A percentile compares a stretch with the other conserved stretches of the same genome.
These are phyloP conservation scores for Nannochloris sp. DNA, from an alignment of 139 green algal species.

Conservation along the genomic window DNA sequence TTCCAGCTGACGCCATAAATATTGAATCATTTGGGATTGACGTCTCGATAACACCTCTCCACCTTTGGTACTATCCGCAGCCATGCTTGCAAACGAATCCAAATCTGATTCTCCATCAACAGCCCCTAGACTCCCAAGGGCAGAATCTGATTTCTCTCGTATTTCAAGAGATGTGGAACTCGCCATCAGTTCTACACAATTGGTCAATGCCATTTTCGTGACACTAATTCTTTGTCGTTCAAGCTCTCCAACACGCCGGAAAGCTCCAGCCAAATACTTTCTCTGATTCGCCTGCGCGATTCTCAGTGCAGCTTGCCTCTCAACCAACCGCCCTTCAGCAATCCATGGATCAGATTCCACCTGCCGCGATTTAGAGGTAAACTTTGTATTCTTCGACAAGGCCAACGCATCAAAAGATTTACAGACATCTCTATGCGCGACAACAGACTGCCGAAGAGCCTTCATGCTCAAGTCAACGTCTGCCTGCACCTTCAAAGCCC, in stretches of 20 bases:
- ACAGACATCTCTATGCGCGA: slow-evolving; percentile 22
- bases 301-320: slow-evolving; percentile 33
- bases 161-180: background rate
- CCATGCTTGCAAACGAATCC: slow-evolving; percentile 10
- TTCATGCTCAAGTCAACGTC: slow-evolving; percentile 24
- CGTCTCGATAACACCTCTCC: slow-evolving; percentile 34
- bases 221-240: slow-evolving; percentile 34
- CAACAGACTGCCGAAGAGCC: slow-evolving; percentile 21
- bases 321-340: slow-evolving; percentile 26
- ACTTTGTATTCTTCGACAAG: slow-evolving; percentile 11
- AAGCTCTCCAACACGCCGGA: slow-evolving; percentile 30
- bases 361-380: background rate
- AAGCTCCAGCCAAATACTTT: slow-evolving; percentile 34
- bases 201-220: slow-evolving; percentile 11
- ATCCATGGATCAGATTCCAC: slow-evolving; percentile 54
- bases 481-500: slow-evolving; percentile 12
- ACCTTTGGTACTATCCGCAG: slow-evolving; percentile 15
- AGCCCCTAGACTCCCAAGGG: background rate
- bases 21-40: slow-evolving; percentile 42
- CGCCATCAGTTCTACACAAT: background rate
- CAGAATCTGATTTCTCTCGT: background rate
- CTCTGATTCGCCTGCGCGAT: slow-evolving; percentile 33
- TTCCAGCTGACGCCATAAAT: slow-evolving; percentile 49
- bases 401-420: slow-evolving; percentile 13
- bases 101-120: slow-evolving; percentile 25